Evolutionary conservation across 1,139 yeast genomes (phyloP).

Genomic region (Saccharomycopsis hybrid): DNA sequence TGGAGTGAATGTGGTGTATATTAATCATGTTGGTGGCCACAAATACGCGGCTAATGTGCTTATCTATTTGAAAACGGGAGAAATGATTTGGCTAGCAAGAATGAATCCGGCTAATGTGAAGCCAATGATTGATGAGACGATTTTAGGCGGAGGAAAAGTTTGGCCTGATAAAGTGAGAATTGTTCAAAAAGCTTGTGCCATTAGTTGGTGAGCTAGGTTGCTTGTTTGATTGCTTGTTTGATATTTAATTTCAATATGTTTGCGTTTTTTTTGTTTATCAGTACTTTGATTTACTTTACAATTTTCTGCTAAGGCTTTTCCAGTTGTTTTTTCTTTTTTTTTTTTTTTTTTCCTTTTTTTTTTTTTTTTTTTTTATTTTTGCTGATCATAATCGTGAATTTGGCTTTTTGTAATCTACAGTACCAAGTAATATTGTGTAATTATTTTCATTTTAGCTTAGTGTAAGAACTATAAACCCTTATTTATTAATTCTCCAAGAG

Average conservation of each 20-base stretch:
- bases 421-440: too few relatives aligned
- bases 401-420: too few relatives aligned
- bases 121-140: slow-evolving; percentile 69
- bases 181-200: slow-evolving; percentile 46
- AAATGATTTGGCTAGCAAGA: slow-evolving; percentile 82
- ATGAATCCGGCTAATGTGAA: slow-evolving; percentile 71
- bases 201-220: slow-evolving; percentile 42
- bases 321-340: too few relatives aligned
- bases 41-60: slow-evolving; percentile 86
- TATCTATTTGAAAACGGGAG: slow-evolving; percentile 65
- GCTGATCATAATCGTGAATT: too few relatives aligned
- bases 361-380: too few relatives aligned
- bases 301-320: neutral
- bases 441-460: too few relatives aligned
- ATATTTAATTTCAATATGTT: too few relatives aligned
- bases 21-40: slow-evolving; percentile 94
- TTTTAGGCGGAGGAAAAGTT: slow-evolving; percentile 55
- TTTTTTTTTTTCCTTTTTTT: too few relatives aligned
- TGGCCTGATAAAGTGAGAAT: slow-evolving; percentile 68
- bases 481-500: too few relatives aligned
- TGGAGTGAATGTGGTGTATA: slow-evolving; percentile 64
- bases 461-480: too few relatives aligned
- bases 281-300: too few relatives aligned
- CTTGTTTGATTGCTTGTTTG: neutral
- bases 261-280: too few relatives aligned